A percentile compares a stretch with the other conserved stretches of the same genome.
These are phyloP conservation scores for Malus fusca DNA, from an alignment of 306 rosid genomes.

Conservation along the genomic window DNA sequence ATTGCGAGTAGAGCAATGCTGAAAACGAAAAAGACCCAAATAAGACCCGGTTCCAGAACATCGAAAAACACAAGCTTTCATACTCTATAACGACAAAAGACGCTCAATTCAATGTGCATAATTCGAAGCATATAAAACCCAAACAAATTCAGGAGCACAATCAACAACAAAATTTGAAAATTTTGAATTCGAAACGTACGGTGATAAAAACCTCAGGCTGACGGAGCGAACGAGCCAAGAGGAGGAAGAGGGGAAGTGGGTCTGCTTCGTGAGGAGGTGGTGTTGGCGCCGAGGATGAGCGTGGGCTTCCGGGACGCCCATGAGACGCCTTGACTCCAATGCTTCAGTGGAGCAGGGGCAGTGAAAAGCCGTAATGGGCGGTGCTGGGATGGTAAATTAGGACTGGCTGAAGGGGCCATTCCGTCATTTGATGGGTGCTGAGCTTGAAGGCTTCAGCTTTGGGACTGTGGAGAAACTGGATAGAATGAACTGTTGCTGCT, in stretches of 20 bases:
- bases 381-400: conserved; percentile 7
- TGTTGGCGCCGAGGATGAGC: conserved; percentile 31
- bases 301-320: conserved; percentile 49
- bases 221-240: conserved; percentile 30
- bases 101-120: not conserved
- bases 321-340: conserved; percentile 23
- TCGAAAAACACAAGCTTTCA: not conserved
- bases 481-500: not conserved
- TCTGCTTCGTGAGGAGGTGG: conserved; percentile 22
- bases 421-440: conserved; percentile 22
- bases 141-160: conserved; percentile 7
- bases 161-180: not conserved
- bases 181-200: conserved; percentile 23
- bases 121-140: conserved; percentile 7
- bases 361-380: conserved; percentile 15
- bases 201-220: conserved; percentile 30
- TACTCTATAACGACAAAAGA: not conserved
- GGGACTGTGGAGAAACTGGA: conserved; percentile 7
- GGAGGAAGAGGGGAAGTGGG: conserved; percentile 19
- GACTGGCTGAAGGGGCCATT: conserved; percentile 7
- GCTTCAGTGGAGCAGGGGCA: conserved; percentile 22
- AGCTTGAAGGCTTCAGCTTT: conserved; percentile 2
- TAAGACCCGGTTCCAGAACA: not conserved
- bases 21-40: not conserved
- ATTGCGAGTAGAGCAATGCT: not conserved